These are phyloP conservation scores for Dalechampia spathulata DNA, from an alignment of 441 rosid genomes.

Conservation along the genomic window DNA sequence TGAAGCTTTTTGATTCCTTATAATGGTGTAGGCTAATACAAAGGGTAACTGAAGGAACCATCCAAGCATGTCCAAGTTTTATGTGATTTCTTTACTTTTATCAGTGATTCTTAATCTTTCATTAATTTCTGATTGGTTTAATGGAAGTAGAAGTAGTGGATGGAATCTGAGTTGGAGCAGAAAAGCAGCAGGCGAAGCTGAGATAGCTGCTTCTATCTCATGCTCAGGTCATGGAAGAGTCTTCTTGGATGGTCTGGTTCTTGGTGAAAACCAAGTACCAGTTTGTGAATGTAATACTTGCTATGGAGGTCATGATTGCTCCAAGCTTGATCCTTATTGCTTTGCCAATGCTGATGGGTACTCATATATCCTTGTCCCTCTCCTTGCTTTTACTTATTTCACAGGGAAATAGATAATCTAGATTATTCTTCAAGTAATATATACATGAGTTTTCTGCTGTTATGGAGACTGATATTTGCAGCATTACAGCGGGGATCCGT, in stretches of 20 bases:
- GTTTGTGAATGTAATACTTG: slow-evolving; percentile 23
- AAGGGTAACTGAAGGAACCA: too few species aligned
- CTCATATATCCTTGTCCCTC: too few species aligned
- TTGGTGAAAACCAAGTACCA: slow-evolving; percentile 7
- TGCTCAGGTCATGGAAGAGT: slow-evolving; percentile 30
- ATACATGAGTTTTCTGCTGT: too few species aligned
- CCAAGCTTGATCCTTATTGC: slow-evolving; percentile 10
- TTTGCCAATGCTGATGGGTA: slow-evolving; percentile 16
- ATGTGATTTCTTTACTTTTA: background rate
- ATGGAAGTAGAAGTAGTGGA: background rate
- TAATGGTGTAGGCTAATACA: too few species aligned
- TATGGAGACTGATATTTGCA: too few species aligned
- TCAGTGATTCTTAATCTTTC: slow-evolving; percentile 33
- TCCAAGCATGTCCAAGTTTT: background rate
- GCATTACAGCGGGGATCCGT: slow-evolving; percentile 52
- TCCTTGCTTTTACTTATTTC: too few species aligned
- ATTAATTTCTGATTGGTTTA: slow-evolving; percentile 12
- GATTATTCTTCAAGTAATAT: too few species aligned
- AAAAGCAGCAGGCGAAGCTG: slow-evolving; percentile 22
- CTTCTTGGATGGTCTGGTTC: slow-evolving; percentile 17
- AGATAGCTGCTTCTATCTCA: slow-evolving; percentile 17
- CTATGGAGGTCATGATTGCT: slow-evolving; percentile 23
- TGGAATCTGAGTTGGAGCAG: slow-evolving; percentile 15
- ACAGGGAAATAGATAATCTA: too few species aligned
- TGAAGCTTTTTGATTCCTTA: too few species aligned